phyloP scores from a whole-genome alignment of 2,329 filamentous ascomycete genomes.

The Fusarium sp. region DNA sequence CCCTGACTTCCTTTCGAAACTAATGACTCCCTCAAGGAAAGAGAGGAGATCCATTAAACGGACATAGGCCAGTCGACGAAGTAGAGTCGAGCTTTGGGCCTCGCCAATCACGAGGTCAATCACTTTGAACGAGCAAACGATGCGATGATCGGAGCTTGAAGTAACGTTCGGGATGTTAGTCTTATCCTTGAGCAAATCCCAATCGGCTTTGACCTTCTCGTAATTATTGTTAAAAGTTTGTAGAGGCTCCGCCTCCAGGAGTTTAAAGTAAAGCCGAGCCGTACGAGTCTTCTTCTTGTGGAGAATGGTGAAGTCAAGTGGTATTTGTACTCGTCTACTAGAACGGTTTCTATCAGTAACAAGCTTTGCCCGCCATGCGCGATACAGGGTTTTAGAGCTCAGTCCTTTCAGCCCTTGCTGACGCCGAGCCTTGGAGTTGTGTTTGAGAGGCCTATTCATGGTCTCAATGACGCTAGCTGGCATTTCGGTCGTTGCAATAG shows the following conservation, averaged over 20 bases:
- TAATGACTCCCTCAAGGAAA: not conserved
- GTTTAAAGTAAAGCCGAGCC: not conserved
- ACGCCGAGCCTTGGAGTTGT: not conserved
- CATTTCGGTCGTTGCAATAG: not conserved
- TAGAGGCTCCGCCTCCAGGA: not conserved
- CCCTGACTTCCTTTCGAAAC: not conserved
- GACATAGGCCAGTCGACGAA: not conserved
- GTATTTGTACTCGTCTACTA: not conserved
- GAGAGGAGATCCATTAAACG: not conserved
- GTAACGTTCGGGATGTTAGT: not conserved
- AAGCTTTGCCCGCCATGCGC: not conserved
- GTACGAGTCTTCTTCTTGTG: not conserved
- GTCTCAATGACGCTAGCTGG: not conserved
- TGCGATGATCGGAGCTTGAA: not conserved
- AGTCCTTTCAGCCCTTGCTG: not conserved
- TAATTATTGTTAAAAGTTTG: not conserved
- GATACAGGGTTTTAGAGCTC: not conserved
- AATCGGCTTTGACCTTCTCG: not conserved
- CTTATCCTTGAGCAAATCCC: not conserved
- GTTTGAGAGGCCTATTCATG: not conserved
- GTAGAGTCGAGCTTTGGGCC: not conserved
- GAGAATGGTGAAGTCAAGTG: not conserved
- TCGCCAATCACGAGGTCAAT: not conserved
- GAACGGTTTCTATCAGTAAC: not conserved
- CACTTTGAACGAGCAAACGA: not conserved